Percentiles rank a stretch among this genome's conserved stretches.
Evolutionary conservation across 768 basidiomycete species (phyloP).

Genomic region (Megacollybia marginata): DNA sequence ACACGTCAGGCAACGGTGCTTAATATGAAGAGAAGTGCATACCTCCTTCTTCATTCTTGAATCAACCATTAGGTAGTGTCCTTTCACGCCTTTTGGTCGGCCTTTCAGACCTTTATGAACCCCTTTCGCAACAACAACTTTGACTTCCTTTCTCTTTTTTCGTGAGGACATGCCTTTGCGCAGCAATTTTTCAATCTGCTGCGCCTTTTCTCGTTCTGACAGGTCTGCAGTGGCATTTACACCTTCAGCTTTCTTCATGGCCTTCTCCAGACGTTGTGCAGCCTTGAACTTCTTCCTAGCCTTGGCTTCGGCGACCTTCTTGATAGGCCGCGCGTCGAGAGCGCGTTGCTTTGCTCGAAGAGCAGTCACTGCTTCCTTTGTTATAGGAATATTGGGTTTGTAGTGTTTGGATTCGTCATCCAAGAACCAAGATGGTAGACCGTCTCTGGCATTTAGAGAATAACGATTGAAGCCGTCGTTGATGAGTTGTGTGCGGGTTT

Average conservation of each 20-base stretch:
- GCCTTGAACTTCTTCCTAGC: constrained; percentile 94
- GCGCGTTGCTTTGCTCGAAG: constrained; percentile 88
- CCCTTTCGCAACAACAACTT: constrained; percentile 90
- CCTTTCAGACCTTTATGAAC: constrained; percentile 86
- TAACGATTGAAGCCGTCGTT: constrained; percentile 96
- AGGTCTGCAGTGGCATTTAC: constrained; percentile 83
- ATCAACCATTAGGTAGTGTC: constrained; percentile 92
- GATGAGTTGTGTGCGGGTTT: constrained; percentile 80
- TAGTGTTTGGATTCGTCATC: constrained; percentile 94
- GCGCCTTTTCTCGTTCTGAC: constrained; percentile 92
- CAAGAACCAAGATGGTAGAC: constrained; percentile 91
- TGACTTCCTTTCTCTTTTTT: constrained; percentile 67
- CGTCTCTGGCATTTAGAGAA: constrained; percentile 87
- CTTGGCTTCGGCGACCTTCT: constrained; percentile 98
- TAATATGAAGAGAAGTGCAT: constrained; percentile 10
- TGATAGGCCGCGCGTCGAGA: constrained; percentile 94
- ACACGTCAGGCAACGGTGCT: background rate
- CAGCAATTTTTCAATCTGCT: constrained; percentile 90
- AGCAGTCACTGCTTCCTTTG: constrained; percentile 86
- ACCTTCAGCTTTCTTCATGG: constrained; percentile 93
- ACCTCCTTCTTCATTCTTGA: constrained; percentile 92
- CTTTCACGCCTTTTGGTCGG: constrained; percentile 92
- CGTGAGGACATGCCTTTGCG: constrained; percentile 65
- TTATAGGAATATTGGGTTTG: constrained; percentile 92
- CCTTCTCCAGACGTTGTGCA: constrained; percentile 77